A percentile compares a stretch with the other conserved stretches of the same genome.
Evolutionary conservation across 1,139 yeast species (phyloP).

Genomic region (Yamadazyma atlantica): DNA sequence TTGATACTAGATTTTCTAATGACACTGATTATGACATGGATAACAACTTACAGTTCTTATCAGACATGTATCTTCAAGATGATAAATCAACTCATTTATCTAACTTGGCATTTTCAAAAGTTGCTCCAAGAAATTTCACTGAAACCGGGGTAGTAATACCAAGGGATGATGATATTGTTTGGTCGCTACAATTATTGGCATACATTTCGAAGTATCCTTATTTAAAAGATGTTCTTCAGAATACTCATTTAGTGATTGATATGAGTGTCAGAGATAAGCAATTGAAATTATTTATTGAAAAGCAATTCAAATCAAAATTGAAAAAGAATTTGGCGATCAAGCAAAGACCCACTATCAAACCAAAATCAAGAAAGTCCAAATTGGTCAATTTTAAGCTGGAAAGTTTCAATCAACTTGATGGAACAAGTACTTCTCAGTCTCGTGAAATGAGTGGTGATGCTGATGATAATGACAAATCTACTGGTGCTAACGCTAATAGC

Average conservation of each 20-base stretch:
- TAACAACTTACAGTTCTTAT: conserved; percentile 40
- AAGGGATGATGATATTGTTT: conserved; percentile 86
- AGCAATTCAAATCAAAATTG: conserved; percentile 35
- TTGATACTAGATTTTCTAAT: conserved; percentile 32
- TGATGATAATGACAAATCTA: not conserved
- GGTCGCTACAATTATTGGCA: conserved; percentile 90
- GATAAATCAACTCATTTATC: conserved; percentile 22
- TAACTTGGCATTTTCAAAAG: conserved; percentile 26
- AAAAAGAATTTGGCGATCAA: conserved; percentile 31
- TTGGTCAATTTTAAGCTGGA: conserved; percentile 9
- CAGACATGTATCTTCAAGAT: conserved; percentile 43
- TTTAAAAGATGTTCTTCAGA: conserved; percentile 70
- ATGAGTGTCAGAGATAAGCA: conserved; percentile 53
- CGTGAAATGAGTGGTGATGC: not conserved
- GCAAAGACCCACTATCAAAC: conserved; percentile 36
- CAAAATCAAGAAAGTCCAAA: conserved; percentile 32
- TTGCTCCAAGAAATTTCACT: conserved; percentile 63
- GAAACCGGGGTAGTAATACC: conserved; percentile 78
- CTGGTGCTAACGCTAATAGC: conserved; percentile 1
- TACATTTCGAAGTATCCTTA: conserved; percentile 89
- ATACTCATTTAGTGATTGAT: conserved; percentile 60
- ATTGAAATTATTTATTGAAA: conserved; percentile 37
- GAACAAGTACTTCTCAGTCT: not conserved
- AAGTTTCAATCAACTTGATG: conserved; percentile 1
- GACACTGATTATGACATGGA: conserved; percentile 46